Evolutionary conservation across 2,329 filamentous ascomycete species (phyloP).

Genomic region (Alternaria gansuensis): DNA sequence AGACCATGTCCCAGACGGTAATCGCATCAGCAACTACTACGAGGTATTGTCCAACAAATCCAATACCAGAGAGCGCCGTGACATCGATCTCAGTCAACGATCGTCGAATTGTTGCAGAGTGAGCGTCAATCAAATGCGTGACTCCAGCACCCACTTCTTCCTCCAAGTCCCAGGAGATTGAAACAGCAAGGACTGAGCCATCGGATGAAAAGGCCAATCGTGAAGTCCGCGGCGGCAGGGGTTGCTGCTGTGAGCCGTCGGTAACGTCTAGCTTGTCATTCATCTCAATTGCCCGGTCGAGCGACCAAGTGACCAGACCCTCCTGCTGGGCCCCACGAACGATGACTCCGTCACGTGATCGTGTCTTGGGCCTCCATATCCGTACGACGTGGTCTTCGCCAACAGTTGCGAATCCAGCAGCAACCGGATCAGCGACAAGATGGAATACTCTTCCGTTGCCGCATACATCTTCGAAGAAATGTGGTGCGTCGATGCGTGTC

Average conservation of each 20-base stretch:
- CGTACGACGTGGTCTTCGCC: constrained; percentile 81
- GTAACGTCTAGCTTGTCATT: constrained; percentile 48
- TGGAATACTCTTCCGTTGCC: constrained; percentile 70
- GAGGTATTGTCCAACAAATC: constrained; percentile 76
- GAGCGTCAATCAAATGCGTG: constrained; percentile 79
- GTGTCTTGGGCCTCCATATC: constrained; percentile 79
- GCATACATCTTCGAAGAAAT: constrained; percentile 63
- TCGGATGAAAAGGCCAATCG: constrained; percentile 74
- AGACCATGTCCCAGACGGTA: constrained; percentile 83
- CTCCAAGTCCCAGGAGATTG: constrained; percentile 45
- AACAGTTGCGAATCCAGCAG: constrained; percentile 80
- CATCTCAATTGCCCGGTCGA: constrained; percentile 64
- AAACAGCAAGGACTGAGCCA: constrained; percentile 49
- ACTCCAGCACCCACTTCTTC: constrained; percentile 62
- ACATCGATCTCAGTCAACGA: constrained; percentile 73
- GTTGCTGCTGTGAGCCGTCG: constrained; percentile 34
- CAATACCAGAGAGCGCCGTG: constrained; percentile 71
- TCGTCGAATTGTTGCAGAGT: constrained; percentile 71
- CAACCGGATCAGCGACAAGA: constrained; percentile 73
- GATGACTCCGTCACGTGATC: constrained; percentile 72
- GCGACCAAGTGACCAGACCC: constrained; percentile 78
- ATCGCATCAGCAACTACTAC: constrained; percentile 78
- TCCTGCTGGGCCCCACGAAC: constrained; percentile 63
- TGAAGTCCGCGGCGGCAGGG: constrained; percentile 61
- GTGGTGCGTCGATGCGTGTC: constrained; percentile 84